These are phyloP conservation scores for Zygoascus meyerae DNA, from an alignment of 1,139 yeast species.

Conservation along the genomic window DNA sequence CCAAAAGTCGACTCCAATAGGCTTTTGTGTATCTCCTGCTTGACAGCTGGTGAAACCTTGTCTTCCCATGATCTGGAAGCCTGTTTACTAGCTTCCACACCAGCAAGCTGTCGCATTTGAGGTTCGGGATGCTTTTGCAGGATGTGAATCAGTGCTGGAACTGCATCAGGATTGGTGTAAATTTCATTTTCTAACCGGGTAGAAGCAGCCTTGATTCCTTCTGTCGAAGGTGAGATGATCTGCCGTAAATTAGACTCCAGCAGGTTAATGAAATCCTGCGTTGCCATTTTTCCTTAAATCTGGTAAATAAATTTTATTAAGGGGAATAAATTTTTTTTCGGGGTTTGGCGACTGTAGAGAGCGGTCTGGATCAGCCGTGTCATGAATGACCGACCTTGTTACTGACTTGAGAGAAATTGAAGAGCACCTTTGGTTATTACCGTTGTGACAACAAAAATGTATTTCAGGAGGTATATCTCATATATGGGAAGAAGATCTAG, in stretches of 20 bases:
- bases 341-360: background rate
- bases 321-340: conserved; percentile 10
- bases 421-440: too few species aligned
- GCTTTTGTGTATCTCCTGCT: conserved; percentile 54
- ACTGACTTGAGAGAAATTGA: too few species aligned
- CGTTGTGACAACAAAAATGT: background rate
- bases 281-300: background rate
- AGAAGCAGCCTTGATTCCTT: conserved; percentile 78
- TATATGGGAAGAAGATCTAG: background rate
- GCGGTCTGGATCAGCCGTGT: background rate
- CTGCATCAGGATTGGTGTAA: conserved; percentile 62
- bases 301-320: background rate
- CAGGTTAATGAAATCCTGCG: conserved; percentile 58
- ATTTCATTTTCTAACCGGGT: conserved; percentile 65
- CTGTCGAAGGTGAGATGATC: conserved; percentile 71
- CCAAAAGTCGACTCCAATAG: conserved; percentile 65
- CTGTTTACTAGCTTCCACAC: conserved; percentile 90
- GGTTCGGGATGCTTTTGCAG: conserved; percentile 60
- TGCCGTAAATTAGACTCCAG: conserved; percentile 75
- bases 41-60: conserved; percentile 32
- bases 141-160: conserved; percentile 79
- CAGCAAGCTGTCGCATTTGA: conserved; percentile 74
- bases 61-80: conserved; percentile 65
- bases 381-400: too few species aligned
- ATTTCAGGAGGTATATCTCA: background rate